phyloP scores from a whole-genome alignment of 2,329 filamentous ascomycete species.

The Pyricularia sp. region DNA sequence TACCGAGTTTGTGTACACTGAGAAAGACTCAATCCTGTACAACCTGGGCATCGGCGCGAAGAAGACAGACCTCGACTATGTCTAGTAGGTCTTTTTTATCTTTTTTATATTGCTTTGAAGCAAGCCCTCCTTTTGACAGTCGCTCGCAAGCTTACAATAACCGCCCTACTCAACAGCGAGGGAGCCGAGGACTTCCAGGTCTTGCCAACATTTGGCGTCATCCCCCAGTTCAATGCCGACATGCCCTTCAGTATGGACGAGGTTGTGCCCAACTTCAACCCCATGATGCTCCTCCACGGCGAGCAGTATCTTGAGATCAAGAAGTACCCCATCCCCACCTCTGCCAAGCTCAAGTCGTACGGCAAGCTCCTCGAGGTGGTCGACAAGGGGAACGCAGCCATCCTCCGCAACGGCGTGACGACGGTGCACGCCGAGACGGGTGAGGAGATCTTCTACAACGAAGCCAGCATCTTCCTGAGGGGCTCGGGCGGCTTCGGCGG shows the following conservation, averaged over 20 bases:
- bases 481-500: conserved; percentile 88
- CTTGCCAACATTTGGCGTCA: conserved; percentile 89
- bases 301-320: conserved; percentile 96
- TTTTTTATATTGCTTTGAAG: not conserved
- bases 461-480: conserved; percentile 84
- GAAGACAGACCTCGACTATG: conserved; percentile 74
- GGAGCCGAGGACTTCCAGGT: conserved; percentile 87
- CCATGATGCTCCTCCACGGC: conserved; percentile 98
- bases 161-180: conserved; percentile 41
- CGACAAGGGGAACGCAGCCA: conserved; percentile 86
- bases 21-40: conserved; percentile 88
- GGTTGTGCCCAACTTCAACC: conserved; percentile 90
- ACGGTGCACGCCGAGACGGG: conserved; percentile 80
- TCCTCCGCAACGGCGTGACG: conserved; percentile 70
- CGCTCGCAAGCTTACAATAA: not conserved
- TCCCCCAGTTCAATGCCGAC: conserved; percentile 83
- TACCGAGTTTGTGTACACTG: conserved; percentile 73
- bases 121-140: not conserved
- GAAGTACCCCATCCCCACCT: conserved; percentile 84
- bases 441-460: conserved; percentile 94
- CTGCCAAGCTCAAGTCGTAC: conserved; percentile 64
- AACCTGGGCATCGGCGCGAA: conserved; percentile 92
- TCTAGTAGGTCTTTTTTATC: conserved; percentile 50
- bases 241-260: conserved; percentile 71
- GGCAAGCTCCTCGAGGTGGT: conserved; percentile 85